Conservation (phyloP, 495 filamentous ascomycete species). For the Elasticomyces elasticus region DNA sequence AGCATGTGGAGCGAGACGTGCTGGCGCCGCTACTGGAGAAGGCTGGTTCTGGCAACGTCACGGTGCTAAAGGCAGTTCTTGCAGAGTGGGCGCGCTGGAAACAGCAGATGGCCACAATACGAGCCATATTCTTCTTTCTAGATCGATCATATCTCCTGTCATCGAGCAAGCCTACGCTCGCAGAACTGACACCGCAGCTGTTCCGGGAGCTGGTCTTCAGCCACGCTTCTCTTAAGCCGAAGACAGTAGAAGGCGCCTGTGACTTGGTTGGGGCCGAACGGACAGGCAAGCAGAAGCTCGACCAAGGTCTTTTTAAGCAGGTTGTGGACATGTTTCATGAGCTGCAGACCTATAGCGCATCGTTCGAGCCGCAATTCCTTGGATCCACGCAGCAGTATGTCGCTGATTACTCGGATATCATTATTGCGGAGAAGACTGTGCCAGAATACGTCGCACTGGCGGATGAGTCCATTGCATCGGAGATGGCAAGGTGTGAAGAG, state of each 20-base stretch:
- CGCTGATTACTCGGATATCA: conserved; percentile 51
- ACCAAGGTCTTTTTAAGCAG: conserved; percentile 42
- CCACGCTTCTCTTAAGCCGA: conserved; percentile 41
- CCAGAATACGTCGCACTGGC: conserved; percentile 61
- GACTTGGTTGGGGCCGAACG: conserved; percentile 67
- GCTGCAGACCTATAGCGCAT: conserved; percentile 62
- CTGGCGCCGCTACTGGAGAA: conserved; percentile 43
- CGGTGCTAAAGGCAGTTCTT: conserved; percentile 54
- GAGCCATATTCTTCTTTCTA: conserved; percentile 83
- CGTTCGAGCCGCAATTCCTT: conserved; percentile 72
- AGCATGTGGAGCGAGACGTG: conserved; percentile 49
- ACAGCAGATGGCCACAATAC: conserved; percentile 60
- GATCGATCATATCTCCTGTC: conserved; percentile 80
- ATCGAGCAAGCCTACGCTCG: conserved; percentile 44
- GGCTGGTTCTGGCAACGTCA: conserved; percentile 46
- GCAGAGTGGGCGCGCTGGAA: conserved; percentile 72
- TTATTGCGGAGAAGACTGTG: conserved; percentile 46
- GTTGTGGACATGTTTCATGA: conserved; percentile 71
- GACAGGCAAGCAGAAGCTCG: conserved; percentile 29
- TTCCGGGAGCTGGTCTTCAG: conserved; percentile 49
- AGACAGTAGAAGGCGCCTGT: conserved; percentile 61
- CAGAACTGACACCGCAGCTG: conserved; percentile 46
- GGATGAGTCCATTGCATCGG: conserved; percentile 53
- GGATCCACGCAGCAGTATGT: conserved; percentile 55
- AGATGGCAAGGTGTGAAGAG: conserved; percentile 61